Evolutionary conservation across 176 grass and related monocot species (phyloP).

Genomic region (Carex cristatella): DNA sequence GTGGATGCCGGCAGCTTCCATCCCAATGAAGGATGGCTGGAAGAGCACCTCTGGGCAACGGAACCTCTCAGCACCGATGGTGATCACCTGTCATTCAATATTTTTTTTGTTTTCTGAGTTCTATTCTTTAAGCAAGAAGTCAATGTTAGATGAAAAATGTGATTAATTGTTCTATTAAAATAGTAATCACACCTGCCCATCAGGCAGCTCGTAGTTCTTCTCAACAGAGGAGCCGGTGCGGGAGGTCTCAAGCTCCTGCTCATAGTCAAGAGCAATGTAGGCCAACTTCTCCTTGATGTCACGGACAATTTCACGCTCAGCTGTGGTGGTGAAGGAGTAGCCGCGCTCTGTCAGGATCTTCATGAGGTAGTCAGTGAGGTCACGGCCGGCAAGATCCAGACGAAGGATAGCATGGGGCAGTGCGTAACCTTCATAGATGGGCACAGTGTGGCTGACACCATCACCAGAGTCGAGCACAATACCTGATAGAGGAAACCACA

Average conservation of each 20-base stretch:
- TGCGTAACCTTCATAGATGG: slow-evolving; percentile 54
- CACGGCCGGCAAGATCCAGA: slow-evolving; percentile 43
- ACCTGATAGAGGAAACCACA: slow-evolving; percentile 15
- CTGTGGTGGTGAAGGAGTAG: slow-evolving; percentile 59
- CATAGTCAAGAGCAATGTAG: slow-evolving; percentile 49
- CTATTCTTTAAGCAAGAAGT: background rate
- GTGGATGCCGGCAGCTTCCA: slow-evolving; percentile 54
- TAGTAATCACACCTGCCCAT: slow-evolving; percentile 26
- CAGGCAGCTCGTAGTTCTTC: slow-evolving; percentile 50
- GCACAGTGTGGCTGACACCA: slow-evolving; percentile 55
- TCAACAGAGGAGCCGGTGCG: slow-evolving; percentile 36
- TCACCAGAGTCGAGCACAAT: slow-evolving; percentile 61
- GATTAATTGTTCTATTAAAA: background rate
- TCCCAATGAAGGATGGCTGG: slow-evolving; percentile 61
- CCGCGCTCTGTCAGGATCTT: slow-evolving; percentile 57
- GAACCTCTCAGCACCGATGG: slow-evolving; percentile 53
- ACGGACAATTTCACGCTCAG: slow-evolving; percentile 45
- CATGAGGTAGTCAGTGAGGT: slow-evolving; percentile 48
- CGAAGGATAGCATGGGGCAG: slow-evolving; percentile 51
- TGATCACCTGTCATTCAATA: slow-evolving; percentile 34
- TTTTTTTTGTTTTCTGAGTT: background rate
- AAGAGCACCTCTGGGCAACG: slow-evolving; percentile 59
- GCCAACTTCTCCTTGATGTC: slow-evolving; percentile 53
- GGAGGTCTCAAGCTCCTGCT: slow-evolving; percentile 42
- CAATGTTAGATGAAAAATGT: background rate